Evolutionary conservation across 2,329 filamentous ascomycete genomes (phyloP).

Genomic region (Orbilia javanica): DNA sequence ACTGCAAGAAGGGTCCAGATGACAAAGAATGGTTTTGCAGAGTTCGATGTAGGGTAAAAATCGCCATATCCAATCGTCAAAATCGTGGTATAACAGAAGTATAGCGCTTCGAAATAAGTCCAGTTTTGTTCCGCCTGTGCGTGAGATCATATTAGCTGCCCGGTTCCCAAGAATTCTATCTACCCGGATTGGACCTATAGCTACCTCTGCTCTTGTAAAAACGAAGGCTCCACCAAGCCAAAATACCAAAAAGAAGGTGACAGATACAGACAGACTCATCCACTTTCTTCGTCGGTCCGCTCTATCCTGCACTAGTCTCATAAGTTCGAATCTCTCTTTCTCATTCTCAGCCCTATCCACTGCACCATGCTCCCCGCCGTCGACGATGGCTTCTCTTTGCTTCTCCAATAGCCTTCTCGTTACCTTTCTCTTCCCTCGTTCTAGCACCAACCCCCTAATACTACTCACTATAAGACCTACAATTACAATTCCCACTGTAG

Average conservation of each 20-base stretch:
- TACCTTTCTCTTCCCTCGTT: slow-evolving; percentile 60
- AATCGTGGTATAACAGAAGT: slow-evolving; percentile 86
- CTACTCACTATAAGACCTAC: slow-evolving; percentile 85
- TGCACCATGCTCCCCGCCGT: slow-evolving; percentile 14
- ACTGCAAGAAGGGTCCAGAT: slow-evolving; percentile 89
- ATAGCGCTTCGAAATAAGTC: slow-evolving; percentile 83
- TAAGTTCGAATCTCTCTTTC: slow-evolving; percentile 79
- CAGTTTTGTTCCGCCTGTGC: slow-evolving; percentile 66
- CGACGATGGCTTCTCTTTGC: slow-evolving; percentile 57
- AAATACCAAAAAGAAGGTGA: slow-evolving; percentile 76
- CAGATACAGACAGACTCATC: slow-evolving; percentile 78
- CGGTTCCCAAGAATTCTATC: neutral
- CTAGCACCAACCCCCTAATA: slow-evolving; percentile 71
- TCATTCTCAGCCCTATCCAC: slow-evolving; percentile 62
- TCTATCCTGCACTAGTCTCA: slow-evolving; percentile 81
- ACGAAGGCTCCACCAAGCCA: slow-evolving; percentile 85
- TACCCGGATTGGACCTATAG: slow-evolving; percentile 59
- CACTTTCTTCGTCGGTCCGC: slow-evolving; percentile 78
- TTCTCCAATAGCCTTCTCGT: slow-evolving; percentile 59
- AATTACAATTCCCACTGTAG: slow-evolving; percentile 84
- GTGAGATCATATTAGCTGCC: neutral
- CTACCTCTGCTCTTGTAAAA: slow-evolving; percentile 76
- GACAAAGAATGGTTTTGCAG: slow-evolving; percentile 88
- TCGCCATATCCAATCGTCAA: slow-evolving; percentile 92
- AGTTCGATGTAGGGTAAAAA: slow-evolving; percentile 79